Base-by-base conservation (phyloP, 2,329 filamentous ascomycete species). In the Sordariomycetes sp. region DNA sequence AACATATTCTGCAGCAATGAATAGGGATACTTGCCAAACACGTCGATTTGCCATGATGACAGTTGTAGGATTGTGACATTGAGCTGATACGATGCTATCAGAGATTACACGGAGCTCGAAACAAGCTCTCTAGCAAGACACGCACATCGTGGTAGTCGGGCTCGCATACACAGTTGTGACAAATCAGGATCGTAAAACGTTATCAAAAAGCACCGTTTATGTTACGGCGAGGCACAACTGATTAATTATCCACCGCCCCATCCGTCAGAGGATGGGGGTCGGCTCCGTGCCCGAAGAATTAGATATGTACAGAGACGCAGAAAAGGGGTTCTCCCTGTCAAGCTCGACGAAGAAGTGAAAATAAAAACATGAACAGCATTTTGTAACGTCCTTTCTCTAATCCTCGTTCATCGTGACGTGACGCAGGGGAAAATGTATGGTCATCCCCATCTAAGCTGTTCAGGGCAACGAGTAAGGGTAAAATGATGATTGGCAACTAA, bases 1-100 rank as follows among this genome's bases (percentile, higher is more conserved):
- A 62, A 62, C 58, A 62, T 60, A 61, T 48, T 51, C 40, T 54
- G 59, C 60, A 59, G 57, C 62, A 60, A 61, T 63, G 61, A 59
- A 62, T 53, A 50, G 46, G 46, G 58, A 35, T 48, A 24, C n/a
- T 22, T 58, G 25, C 35, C n/a, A 52, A 11, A 14, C 34, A 28
- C 43, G n/a, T 48, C 22, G 32, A 24, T 46, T 11, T 22, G 46
- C 32, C 14, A 18, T 46, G n/a, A 14, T 22, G 6, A 11, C 20
- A n/a, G 18, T 24, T 12, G 46, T 50, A 24, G 8, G n/a, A 50
- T 50, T 18, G 40, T 46, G 40, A 46, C 28, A 32, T 32, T 32
- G 28, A 8, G 28, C 28, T 8, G 28, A 32, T 8, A 32, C 28
- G 8, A 8, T 32, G 28, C 28, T 32, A 32, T 32, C 28, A 32